These are phyloP conservation scores for Fragilariopsis cylindrus DNA, from an alignment of 108 stramenopile species.

Conservation along the genomic window DNA sequence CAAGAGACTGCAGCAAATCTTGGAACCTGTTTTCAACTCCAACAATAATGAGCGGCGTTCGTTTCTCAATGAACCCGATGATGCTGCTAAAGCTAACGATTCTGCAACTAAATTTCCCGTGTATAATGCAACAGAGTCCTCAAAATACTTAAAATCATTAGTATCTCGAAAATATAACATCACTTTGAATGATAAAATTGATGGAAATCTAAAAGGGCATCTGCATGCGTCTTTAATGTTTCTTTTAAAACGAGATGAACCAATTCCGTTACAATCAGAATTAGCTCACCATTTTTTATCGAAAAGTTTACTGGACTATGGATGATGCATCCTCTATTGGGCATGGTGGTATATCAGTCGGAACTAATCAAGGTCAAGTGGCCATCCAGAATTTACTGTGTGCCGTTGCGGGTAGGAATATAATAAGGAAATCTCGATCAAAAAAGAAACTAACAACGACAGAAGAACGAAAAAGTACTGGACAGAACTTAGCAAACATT, in stretches of 20 bases:
- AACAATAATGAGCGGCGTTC: too few species aligned
- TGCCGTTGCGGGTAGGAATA: too few species aligned
- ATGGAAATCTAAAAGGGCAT: neutral
- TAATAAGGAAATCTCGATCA: neutral
- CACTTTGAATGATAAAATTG: neutral
- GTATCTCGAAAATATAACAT: neutral
- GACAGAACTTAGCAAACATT: slow-evolving; percentile 1
- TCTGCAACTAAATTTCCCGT: too few species aligned
- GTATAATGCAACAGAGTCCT: neutral
- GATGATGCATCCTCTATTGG: slow-evolving; percentile 33
- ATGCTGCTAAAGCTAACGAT: too few species aligned
- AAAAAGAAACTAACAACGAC: slow-evolving; percentile 2
- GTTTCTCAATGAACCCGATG: too few species aligned
- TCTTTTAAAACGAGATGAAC: slow-evolving; percentile 9
- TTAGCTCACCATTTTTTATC: neutral
- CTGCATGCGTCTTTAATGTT: slow-evolving; percentile 1
- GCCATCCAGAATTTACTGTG: slow-evolving; percentile 15
- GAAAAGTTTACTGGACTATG: neutral
- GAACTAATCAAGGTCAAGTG: slow-evolving; percentile 12
- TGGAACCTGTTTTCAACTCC: neutral
- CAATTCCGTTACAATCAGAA: neutral
- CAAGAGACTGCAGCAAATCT: neutral
- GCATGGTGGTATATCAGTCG: slow-evolving; percentile 30
- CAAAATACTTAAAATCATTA: neutral
- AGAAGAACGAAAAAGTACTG: neutral